Base-by-base conservation (phyloP, 2,329 filamentous ascomycete species). In the Botrytis pseudocinerea region DNA sequence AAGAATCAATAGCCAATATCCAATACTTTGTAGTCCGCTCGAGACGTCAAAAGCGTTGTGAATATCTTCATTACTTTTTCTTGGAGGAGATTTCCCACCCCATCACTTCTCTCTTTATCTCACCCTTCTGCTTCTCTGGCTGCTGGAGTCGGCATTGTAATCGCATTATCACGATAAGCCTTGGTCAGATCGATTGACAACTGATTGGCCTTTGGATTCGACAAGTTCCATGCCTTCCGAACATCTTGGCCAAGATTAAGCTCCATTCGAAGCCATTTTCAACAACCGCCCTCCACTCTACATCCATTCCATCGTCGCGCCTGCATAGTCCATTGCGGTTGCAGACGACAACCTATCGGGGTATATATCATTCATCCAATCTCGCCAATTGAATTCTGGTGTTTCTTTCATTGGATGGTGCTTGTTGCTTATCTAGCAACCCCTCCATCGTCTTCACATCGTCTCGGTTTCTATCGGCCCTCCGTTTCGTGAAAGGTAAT, bases 31-130 rank as follows among this genome's bases (percentile, higher is more conserved):
- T 68, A 20, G 25, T 38, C 22, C 14, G 10, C 10, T 25, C 44
- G 22, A 61, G 25, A 51, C 32, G 25, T 65, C 2, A 9, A 20
- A 8, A 28, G 32, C 32, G 32, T 32, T 46, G 22, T 46, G 69
- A 63, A 70, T 70, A 70, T 63, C 69, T 61, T 70, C 69, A 38
- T 25, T 32, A 10, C 18, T 32, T 18, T 69, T 32, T 7, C 42
- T 51, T 8, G 32, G 38, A 25, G 14, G 38, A 25, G 14, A 9
- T 20, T n/a, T 12, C 35, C n/a, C n/a, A n/a, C n/a, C n/a, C n/a
- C 38, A n/a, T 40, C 38, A 22, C 35, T 22, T 20, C 25, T 48
- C 44, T 51, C n/a, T n/a, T 38, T 66, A 28, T 40, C 32, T 4
- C 61, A 0, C 25, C 48, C 62, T 18, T 38, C 35, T 9, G n/a